Conservation (phyloP, 73 alveolate species). For the Effrenium voratum region DNA sequence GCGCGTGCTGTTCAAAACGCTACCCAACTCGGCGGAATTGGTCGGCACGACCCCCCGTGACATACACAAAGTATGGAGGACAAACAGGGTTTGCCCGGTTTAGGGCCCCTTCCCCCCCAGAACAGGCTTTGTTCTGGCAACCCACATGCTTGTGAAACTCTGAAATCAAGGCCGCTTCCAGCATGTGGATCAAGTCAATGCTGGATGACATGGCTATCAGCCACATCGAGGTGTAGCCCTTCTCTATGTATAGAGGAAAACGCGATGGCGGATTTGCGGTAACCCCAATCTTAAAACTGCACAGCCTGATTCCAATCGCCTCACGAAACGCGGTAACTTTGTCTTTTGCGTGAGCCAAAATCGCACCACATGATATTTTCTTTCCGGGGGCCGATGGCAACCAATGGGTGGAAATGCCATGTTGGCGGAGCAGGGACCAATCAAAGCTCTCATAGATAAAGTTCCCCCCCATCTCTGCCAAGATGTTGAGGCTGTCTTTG, state of each 20-base stretch:
- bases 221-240: slow-evolving; percentile 22
- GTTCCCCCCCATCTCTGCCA: background rate
- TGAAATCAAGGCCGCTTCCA: slow-evolving; percentile 38
- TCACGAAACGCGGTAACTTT: background rate
- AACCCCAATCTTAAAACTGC: slow-evolving; percentile 31
- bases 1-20: background rate
- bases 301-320: slow-evolving; percentile 3
- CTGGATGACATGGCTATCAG: background rate
- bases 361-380: background rate
- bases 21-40: slow-evolving; percentile 35
- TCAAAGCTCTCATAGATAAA: background rate
- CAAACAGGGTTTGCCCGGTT: background rate
- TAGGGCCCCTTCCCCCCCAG: slow-evolving; percentile 54
- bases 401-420: too few relatives aligned
- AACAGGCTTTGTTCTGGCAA: background rate
- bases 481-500: background rate
- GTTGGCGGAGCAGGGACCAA: background rate
- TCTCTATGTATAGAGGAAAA: background rate
- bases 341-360: background rate
- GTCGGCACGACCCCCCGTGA: slow-evolving; percentile 54
- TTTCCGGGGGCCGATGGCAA: background rate
- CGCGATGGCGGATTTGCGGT: slow-evolving; percentile 8
- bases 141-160: slow-evolving; percentile 38
- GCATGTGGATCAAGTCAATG: background rate
- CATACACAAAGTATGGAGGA: slow-evolving; percentile 21